These are phyloP conservation scores for Colletotrichum cordylinicola DNA, from an alignment of 2,329 filamentous ascomycete species.

Conservation along the genomic window DNA sequence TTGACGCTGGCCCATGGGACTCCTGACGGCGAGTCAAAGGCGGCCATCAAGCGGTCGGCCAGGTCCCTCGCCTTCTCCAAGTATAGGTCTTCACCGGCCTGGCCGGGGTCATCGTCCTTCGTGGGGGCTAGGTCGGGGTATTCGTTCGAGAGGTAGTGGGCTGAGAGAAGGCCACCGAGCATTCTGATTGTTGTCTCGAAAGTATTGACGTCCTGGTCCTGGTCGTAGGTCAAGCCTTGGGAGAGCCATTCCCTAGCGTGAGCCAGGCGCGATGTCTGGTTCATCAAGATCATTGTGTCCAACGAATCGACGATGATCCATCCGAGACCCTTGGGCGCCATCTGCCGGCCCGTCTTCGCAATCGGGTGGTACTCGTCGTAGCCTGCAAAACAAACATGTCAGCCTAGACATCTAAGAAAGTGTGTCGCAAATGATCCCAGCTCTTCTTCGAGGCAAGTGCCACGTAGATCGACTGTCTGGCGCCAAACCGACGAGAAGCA, in stretches of 20 bases:
- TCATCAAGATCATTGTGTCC: constrained; percentile 98
- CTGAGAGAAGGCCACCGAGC: constrained; percentile 90
- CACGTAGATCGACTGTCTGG: background rate
- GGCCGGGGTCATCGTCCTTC: constrained; percentile 72
- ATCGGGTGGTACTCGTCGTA: constrained; percentile 88
- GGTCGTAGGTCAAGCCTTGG: constrained; percentile 81
- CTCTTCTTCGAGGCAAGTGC: background rate
- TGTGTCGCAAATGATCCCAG: background rate
- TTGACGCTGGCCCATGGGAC: constrained; percentile 93
- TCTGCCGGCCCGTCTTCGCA: constrained; percentile 78
- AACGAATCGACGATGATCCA: constrained; percentile 98
- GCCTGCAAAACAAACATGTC: constrained; percentile 47
- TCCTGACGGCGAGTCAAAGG: constrained; percentile 87
- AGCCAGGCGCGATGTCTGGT: constrained; percentile 82
- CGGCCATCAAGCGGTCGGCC: constrained; percentile 83
- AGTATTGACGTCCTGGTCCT: constrained; percentile 94
- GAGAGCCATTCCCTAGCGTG: constrained; percentile 91
- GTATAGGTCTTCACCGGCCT: constrained; percentile 86
- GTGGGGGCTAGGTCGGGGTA: constrained; percentile 82
- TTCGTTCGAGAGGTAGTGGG: constrained; percentile 89
- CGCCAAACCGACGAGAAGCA: background rate
- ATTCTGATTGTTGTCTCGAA: constrained; percentile 99
- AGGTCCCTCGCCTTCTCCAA: constrained; percentile 95
- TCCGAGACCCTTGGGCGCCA: constrained; percentile 88
- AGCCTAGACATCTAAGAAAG: background rate